Evolutionary conservation across 257 asterid genomes (phyloP), one percentile per base, ranked within the genome.

Genomic region (Parsonsia alboflavescens): DNA sequence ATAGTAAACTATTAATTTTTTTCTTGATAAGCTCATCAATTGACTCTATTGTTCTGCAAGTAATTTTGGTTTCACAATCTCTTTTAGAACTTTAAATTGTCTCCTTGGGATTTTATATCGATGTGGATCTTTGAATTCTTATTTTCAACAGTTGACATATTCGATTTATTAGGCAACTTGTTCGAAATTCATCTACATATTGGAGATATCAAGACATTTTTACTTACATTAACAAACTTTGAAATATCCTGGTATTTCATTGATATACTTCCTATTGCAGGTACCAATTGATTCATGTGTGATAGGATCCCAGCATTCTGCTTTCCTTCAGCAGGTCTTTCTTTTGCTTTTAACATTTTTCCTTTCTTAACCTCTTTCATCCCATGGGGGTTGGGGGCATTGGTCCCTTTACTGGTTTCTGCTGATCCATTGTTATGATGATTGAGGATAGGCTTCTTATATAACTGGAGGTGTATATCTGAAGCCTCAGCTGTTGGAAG

Each of bases 281-380:
- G 96, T 93, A 63, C 97, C 97, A 30, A 84, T 93, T 42, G 98
- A 93, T 86, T 86, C 97, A 52, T 93, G 97, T 70, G 87, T 89
- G 52, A 79, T 93, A 73, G 98, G 97, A 82, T 81, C 87, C 79
- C 96, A 89, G 74, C 89, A 93, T 81, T 93, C 98, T 70, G 97
- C 98, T 80, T 93, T 93, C 77, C 84, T 93, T 81, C 98, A 91
- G 90, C 98, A 93, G 98, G 98, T 89, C 71, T 48, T 26, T 39
- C 28, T 73, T 76, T 13, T 76, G 30, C 75, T 54, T 15, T 10
- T 56, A 50, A 46, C 71, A 45, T 49, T 69, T 6, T 54, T 68
- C 30, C 10, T 39, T 68, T 46, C 28, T 50, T 33, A 46, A 26
- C 17, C 46, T 36, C 59, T 22, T 62, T 12, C 12, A 7, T 15